Percentiles rank a stretch among this genome's conserved stretches.
Evolutionary conservation across 2,329 filamentous ascomycete genomes (phyloP).

Genomic region (Colletotrichum ledebouriae): DNA sequence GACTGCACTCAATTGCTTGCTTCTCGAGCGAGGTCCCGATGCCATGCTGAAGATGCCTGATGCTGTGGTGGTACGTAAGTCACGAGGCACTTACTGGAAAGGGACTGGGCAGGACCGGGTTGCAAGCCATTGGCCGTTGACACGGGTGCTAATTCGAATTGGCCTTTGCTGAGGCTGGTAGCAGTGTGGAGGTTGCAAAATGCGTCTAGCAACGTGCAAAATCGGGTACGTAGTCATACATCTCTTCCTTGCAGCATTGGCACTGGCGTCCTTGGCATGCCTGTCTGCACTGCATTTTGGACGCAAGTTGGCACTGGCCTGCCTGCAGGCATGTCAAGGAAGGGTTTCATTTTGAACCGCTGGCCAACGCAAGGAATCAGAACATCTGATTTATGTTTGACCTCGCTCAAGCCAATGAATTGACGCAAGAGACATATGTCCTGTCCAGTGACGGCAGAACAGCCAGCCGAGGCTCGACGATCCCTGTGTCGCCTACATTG

Average conservation of each 20-base stretch:
- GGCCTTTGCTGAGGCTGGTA: background rate
- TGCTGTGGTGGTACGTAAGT: background rate
- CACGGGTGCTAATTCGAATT: conserved; percentile 4
- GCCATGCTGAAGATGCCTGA: conserved; percentile 20
- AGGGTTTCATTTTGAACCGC: background rate
- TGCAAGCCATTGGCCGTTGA: conserved; percentile 1
- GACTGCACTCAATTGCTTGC: background rate
- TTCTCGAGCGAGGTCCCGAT: conserved; percentile 30
- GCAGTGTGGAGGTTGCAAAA: no score
- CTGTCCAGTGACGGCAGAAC: background rate
- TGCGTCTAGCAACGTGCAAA: background rate
- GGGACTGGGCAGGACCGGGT: background rate
- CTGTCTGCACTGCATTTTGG: conserved; percentile 20
- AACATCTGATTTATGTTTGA: no score
- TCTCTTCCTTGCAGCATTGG: background rate
- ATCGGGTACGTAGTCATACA: background rate
- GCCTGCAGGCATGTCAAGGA: background rate
- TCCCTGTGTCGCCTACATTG: conserved; percentile 13
- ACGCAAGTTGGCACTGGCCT: background rate
- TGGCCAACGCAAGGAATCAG: no score
- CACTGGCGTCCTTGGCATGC: conserved; percentile 9
- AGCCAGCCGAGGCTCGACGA: conserved; percentile 11
- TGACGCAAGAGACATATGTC: conserved; percentile 1
- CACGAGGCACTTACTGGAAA: conserved; percentile 3
- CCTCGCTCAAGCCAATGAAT: background rate